Percentiles rank a stretch among this genome's conserved stretches.
phyloP scores from a whole-genome alignment of 2,329 filamentous ascomycete genomes.

The Arthroderma sp. region DNA sequence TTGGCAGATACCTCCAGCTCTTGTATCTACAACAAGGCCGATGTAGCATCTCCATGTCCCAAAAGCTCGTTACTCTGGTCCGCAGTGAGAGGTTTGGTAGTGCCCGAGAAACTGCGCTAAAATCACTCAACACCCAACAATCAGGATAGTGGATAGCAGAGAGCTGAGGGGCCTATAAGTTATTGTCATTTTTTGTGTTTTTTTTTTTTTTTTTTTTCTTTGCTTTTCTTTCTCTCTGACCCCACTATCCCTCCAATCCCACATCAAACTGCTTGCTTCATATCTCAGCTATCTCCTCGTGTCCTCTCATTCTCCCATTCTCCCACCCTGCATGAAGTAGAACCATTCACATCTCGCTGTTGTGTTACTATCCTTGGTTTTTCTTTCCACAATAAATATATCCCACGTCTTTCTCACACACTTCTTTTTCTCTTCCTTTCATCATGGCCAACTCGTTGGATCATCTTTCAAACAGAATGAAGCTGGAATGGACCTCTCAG shows the following conservation, averaged over 20 bases:
- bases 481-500: constrained; percentile 56
- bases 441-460: constrained; percentile 63
- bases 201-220: constrained; percentile 3
- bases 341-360: too few species aligned
- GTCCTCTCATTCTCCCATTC: too few species aligned
- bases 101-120: neutral
- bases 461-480: constrained; percentile 67
- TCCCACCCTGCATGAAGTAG: too few species aligned
- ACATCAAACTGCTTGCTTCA: constrained; percentile 5
- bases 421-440: constrained; percentile 11
- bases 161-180: too few species aligned
- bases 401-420: constrained; percentile 6
- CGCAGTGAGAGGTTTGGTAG: too few species aligned
- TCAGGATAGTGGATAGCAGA: neutral
- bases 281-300: too few species aligned
- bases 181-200: neutral
- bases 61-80: too few species aligned
- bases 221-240: neutral
- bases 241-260: constrained; percentile 7
- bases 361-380: neutral
- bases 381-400: neutral
- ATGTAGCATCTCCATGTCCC: too few species aligned
- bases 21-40: too few species aligned
- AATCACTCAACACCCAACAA: constrained; percentile 7
- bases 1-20: too few species aligned